Evolutionary conservation across 306 rosid genomes (phyloP), one percentile per base, ranked within the genome.

Genomic region (Cucurbita ficifolia): DNA sequence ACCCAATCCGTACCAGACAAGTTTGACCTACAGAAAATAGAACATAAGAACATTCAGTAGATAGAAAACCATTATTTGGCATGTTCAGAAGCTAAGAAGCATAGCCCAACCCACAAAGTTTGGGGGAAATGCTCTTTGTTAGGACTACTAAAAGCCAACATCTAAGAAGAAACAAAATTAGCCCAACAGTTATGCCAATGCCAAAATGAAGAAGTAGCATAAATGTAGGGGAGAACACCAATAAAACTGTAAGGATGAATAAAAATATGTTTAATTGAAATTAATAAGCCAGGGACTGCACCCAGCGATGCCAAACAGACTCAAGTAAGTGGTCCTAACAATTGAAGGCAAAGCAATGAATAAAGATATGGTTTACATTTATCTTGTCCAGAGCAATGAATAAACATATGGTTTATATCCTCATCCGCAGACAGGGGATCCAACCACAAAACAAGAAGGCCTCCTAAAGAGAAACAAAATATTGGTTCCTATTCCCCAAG

Each of bases 1-100:
- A 86, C 83, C 98, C 98, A 94, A 78, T 91, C 98, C 39, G 97
- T 91, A 81, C 96, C 96, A 45, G 89, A 79, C 75, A 94, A 77
- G 77, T 82, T 80, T 65, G 81, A 87, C 97, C 98, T 94, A 60
- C 49, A 49, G 46, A n/a, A 5, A 71, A 17, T 52, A 10, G 42
- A 69, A 79, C 42, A 76, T 4, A 13, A 73, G 18, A 36, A 29
- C 62, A 40, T 73, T 73, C 22, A 79, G 17, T 10, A 64, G 70
- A 35, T 4, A 78, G 43, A 40, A 77, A 19, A 39, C 29, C 46
- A 49, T 17, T 11, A 59, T 51, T 36, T 63, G 60, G 52, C 52
- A 29, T 2, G 33, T 29, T 29, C 33, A 29, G 33, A 29, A 29
- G 33, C 33, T 29, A 29, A 29, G 33, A 29, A 29, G 33, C 2